phyloP scores from a whole-genome alignment of 1,284 basidiomycete species.

The Paramarasmius palmivorus region DNA sequence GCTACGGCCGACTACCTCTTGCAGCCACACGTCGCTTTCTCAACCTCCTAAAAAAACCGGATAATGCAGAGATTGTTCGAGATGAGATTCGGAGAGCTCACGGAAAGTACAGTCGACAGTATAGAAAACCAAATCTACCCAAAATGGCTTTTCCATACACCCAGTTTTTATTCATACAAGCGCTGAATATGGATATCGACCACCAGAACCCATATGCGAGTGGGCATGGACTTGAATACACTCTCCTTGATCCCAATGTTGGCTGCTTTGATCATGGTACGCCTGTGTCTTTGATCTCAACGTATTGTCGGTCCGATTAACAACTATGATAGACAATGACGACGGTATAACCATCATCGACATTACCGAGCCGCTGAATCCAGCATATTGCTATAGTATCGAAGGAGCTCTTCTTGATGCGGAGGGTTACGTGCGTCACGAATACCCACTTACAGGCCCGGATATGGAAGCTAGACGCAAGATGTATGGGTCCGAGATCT shows the following conservation, averaged over 20 bases:
- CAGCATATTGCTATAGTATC: conserved; percentile 37
- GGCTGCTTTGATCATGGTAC: conserved; percentile 30
- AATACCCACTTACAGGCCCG: conserved; percentile 25
- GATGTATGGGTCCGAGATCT: too few species aligned
- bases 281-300: conserved; percentile 4
- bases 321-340: conserved; percentile 33
- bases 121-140: conserved; percentile 17
- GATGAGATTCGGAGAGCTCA: conserved; percentile 31
- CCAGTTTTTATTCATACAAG: conserved; percentile 19
- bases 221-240: conserved; percentile 13
- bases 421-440: conserved; percentile 28
- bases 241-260: conserved; percentile 23
- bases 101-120: conserved; percentile 23
- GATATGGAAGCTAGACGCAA: too few species aligned
- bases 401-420: conserved; percentile 13
- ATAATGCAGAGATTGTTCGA: conserved; percentile 36
- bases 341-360: conserved; percentile 44
- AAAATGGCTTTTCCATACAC: conserved; percentile 32
- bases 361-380: conserved; percentile 34
- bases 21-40: conserved; percentile 31
- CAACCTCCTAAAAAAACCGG: conserved; percentile 31
- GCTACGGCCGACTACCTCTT: conserved; percentile 32
- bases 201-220: conserved; percentile 14
- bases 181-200: conserved; percentile 25
- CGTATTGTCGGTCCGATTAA: not conserved